Conservation (phyloP, 352 stramenopile genomes). For the Phytopythium oedochilum region DNA sequence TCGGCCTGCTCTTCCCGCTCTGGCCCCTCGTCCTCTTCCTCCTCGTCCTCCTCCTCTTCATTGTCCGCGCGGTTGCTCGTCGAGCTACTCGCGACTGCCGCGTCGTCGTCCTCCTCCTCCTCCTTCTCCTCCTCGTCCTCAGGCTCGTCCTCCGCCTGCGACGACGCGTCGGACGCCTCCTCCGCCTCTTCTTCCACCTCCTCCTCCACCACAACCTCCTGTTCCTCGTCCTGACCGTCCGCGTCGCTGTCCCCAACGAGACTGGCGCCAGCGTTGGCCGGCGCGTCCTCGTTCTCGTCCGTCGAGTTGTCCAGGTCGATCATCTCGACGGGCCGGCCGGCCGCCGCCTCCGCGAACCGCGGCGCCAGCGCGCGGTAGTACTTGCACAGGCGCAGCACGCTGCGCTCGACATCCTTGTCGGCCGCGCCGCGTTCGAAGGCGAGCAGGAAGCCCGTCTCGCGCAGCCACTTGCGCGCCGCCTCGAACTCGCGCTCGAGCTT, state of each 20-base stretch:
- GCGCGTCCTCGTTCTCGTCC: slow-evolving; percentile 10
- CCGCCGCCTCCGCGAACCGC: not conserved
- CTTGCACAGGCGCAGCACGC: slow-evolving; percentile 18
- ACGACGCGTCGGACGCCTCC: too few relatives aligned
- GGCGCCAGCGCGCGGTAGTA: slow-evolving; percentile 23
- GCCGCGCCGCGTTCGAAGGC: slow-evolving; percentile 6
- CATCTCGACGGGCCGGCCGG: not conserved
- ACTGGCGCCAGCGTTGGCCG: too few relatives aligned
- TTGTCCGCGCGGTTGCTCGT: not conserved
- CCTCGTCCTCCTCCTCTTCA: slow-evolving; percentile 11
- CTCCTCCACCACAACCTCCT: not conserved
- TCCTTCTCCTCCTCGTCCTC: not conserved
- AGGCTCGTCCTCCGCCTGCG: slow-evolving; percentile 5
- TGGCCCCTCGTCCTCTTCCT: slow-evolving; percentile 5
- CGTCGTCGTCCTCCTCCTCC: not conserved
- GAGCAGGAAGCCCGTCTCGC: slow-evolving; percentile 8
- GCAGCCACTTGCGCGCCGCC: slow-evolving; percentile 12
- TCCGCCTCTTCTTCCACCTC: too few relatives aligned
- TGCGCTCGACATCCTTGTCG: slow-evolving; percentile 6
- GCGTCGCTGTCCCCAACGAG: too few relatives aligned
- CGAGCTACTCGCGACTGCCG: not conserved
- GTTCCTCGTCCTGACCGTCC: slow-evolving; percentile 5
- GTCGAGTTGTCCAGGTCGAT: slow-evolving; percentile 6
- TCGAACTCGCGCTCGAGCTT: slow-evolving; percentile 15
- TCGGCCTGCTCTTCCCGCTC: slow-evolving; percentile 1